phyloP scores from a whole-genome alignment of 768 basidiomycete genomes.

The Calocybe gangraenosa region DNA sequence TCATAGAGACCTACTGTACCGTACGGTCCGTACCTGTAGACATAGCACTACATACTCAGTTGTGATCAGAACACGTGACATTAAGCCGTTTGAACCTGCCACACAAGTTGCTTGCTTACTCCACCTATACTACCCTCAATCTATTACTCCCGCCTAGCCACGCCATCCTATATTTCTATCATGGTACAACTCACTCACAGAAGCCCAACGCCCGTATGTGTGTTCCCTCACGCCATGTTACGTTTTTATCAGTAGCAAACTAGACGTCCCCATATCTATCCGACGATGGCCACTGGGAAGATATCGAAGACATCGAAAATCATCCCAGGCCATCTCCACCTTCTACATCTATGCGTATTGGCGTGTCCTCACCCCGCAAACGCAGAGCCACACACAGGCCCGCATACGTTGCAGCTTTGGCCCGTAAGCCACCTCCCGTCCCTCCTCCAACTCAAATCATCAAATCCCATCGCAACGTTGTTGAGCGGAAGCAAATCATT shows the following conservation, averaged over 20 bases:
- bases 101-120: no score
- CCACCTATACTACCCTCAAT: no score
- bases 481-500: conserved; percentile 22
- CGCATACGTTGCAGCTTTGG: conserved; percentile 16
- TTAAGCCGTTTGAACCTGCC: no score
- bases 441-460: conserved; percentile 4
- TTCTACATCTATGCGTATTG: conserved; percentile 11
- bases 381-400: conserved; percentile 23
- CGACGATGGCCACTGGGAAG: conserved; percentile 30
- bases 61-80: no score
- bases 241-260: no score
- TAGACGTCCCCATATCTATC: conserved; percentile 9
- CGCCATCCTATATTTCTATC: no score
- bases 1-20: conserved; percentile 12
- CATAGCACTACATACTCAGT: no score
- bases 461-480: conserved; percentile 11
- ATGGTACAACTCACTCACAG: no score
- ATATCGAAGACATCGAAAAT: conserved; percentile 20
- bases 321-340: conserved; percentile 9
- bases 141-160: no score
- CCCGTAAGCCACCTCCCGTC: conserved; percentile 14
- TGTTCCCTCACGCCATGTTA: no score
- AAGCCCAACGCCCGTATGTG: no score
- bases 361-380: conserved; percentile 23
- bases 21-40: no score